Conservation (phyloP, 2,329 filamentous ascomycete species). For the Talaromyces sp. region DNA sequence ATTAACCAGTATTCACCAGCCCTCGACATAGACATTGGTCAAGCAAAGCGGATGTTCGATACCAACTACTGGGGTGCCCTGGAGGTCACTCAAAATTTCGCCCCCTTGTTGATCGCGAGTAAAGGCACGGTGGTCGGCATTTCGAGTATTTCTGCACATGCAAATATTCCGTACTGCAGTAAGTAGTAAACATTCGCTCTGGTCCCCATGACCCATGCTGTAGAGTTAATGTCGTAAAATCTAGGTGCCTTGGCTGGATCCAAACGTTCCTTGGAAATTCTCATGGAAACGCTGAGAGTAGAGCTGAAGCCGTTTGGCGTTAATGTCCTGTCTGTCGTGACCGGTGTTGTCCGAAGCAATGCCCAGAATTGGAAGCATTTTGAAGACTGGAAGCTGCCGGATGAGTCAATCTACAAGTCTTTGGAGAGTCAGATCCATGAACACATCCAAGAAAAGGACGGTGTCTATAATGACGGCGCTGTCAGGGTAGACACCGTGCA, state of each 20-base stretch:
- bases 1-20: slow-evolving; percentile 29
- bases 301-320: slow-evolving; percentile 24
- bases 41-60: slow-evolving; percentile 36
- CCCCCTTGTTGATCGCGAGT: slow-evolving; percentile 21
- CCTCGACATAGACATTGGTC: slow-evolving; percentile 31
- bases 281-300: slow-evolving; percentile 19
- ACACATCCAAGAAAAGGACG: not conserved
- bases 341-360: slow-evolving; percentile 17
- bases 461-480: slow-evolving; percentile 4
- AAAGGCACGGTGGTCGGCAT: slow-evolving; percentile 24
- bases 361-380: slow-evolving; percentile 6
- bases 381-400: slow-evolving; percentile 12
- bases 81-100: slow-evolving; percentile 35
- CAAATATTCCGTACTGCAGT: slow-evolving; percentile 26
- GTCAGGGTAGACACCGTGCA: not conserved
- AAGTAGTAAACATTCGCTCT: slow-evolving; percentile 14
- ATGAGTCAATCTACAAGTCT: slow-evolving; percentile 16
- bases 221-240: not conserved
- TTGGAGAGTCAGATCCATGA: slow-evolving; percentile 12
- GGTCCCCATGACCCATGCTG: too few relatives aligned
- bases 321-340: slow-evolving; percentile 18
- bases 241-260: slow-evolving; percentile 14
- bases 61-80: slow-evolving; percentile 40
- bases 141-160: slow-evolving; percentile 17
- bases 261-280: slow-evolving; percentile 20